Evolutionary conservation across 495 filamentous ascomycete genomes (phyloP).

Genomic region (Penicillium parvum): DNA sequence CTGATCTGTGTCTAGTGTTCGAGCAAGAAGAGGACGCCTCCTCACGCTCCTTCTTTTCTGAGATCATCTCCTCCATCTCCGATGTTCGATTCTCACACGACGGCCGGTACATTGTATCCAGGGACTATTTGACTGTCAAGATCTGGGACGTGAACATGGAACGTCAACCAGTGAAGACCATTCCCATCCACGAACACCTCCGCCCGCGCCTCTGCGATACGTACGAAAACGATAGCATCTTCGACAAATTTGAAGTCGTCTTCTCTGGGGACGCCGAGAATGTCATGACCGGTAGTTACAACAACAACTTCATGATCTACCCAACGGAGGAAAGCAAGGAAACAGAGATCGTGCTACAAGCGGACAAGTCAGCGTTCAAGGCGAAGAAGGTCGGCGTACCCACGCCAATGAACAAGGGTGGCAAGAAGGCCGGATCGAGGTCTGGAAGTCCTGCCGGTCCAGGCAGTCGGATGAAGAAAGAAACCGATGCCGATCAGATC

Average conservation of each 20-base stretch:
- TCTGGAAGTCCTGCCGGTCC: constrained; percentile 88
- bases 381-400: constrained; percentile 99
- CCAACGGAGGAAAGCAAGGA: constrained; percentile 93
- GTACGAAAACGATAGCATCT: constrained; percentile 99
- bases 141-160: constrained; percentile 99
- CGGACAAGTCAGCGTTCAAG: constrained; percentile 98
- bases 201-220: constrained; percentile 94
- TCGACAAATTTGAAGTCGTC: constrained; percentile 99
- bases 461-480: constrained; percentile 93
- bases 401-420: constrained; percentile 89
- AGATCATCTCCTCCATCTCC: constrained; percentile 99
- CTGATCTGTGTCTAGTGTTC: constrained; percentile 63
- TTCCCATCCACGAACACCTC: constrained; percentile 96
- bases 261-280: constrained; percentile 98
- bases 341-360: constrained; percentile 94
- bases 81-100: constrained; percentile 97
- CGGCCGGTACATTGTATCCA: constrained; percentile 93
- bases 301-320: constrained; percentile 99
- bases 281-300: constrained; percentile 99
- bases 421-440: constrained; percentile 79
- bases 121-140: constrained; percentile 97
- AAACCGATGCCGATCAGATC: constrained; percentile 98
- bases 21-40: constrained; percentile 99
- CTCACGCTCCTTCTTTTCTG: constrained; percentile 97
- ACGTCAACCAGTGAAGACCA: constrained; percentile 92